Percentiles rank a stretch among this genome's conserved stretches.
phyloP scores from a whole-genome alignment of 495 filamentous ascomycete species.

The Baudoinia panamericana region DNA sequence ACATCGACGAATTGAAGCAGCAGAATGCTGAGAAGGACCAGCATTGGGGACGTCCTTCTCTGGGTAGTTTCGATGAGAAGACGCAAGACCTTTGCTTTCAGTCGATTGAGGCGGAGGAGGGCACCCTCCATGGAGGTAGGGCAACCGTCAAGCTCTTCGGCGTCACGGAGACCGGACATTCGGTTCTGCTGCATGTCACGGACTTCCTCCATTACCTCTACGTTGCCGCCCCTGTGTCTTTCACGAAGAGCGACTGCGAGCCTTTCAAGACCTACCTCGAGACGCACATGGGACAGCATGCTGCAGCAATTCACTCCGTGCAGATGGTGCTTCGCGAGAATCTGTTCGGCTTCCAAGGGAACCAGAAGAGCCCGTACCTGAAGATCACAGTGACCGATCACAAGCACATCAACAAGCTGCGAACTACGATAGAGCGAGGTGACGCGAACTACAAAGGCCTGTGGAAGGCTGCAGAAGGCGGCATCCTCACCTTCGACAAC shows the following conservation, averaged over 20 bases:
- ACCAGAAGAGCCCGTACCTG: conserved; percentile 78
- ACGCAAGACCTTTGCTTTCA: conserved; percentile 74
- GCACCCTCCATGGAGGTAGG: conserved; percentile 55
- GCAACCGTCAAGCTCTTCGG: conserved; percentile 80
- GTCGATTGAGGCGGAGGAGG: conserved; percentile 91
- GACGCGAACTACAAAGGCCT: conserved; percentile 76
- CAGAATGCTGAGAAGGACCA: conserved; percentile 87
- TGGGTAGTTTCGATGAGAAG: conserved; percentile 58
- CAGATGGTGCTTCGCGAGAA: conserved; percentile 72
- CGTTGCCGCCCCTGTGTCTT: conserved; percentile 72
- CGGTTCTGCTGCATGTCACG: conserved; percentile 86
- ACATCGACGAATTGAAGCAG: conserved; percentile 69
- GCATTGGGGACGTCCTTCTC: conserved; percentile 70
- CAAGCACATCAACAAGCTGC: conserved; percentile 59
- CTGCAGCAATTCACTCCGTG: conserved; percentile 56
- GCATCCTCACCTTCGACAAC: conserved; percentile 77
- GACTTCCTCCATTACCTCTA: conserved; percentile 96
- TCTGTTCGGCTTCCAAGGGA: conserved; percentile 84
- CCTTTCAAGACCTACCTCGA: conserved; percentile 68
- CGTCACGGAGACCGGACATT: conserved; percentile 95
- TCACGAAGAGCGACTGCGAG: conserved; percentile 61
- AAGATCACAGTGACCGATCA: conserved; percentile 88
- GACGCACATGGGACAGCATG: conserved; percentile 48
- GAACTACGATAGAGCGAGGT: conserved; percentile 57
- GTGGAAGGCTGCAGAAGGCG: conserved; percentile 59